Base-by-base conservation (phyloP, 2,329 filamentous ascomycete genomes). In the Trichoderma gracile region DNA sequence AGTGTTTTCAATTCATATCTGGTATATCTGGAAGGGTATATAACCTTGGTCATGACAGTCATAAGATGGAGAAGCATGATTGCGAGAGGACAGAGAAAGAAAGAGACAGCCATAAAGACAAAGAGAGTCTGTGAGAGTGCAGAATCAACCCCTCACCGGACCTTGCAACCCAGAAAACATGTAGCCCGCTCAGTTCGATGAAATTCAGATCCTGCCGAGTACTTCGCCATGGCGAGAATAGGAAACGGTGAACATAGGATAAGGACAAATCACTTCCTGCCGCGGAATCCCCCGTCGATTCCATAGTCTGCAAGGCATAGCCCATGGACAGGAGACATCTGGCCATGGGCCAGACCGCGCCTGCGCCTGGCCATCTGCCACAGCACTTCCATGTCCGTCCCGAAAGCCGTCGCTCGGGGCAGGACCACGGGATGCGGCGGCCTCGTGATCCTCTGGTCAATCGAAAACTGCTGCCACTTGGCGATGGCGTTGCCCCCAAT, bases 241-340 rank as follows among this genome's bases (percentile, higher is more conserved):
- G 10, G n/a, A 3, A 7, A 23, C 12, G 6, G 19, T 14, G 14
- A 5, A 14, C 17, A 47, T 10, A 19, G 1, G 15, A 27, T 5
- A 21, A 1, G 27, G 8, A 19, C 8, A 4, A 21, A 5, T 62
- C 2, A 62, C 14, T 3, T 43, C 25, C 25, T 62, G 23, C 58
- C 58, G 17, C 58, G 58, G 12, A 62, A 62, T 9, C 58, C 58
- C 14, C 58, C 58, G 21, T 62, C 58, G 45, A 19, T 62, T 46
- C 58, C 58, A 46, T 62, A 62, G 25, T 62, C 58, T 33, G 58
- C 58, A 9, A 62, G 49, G 3, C 58, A 62, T 19, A 62, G 19
- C 6, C 49, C 58, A 33, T 62, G 58, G 10, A 62, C 40, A 38
- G 58, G 58, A 17, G 58, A 62, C 58, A 62, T 62, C 25, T 38